Evolutionary conservation across 768 basidiomycete genomes (phyloP).

Genomic region (Mycena epipterygia): DNA sequence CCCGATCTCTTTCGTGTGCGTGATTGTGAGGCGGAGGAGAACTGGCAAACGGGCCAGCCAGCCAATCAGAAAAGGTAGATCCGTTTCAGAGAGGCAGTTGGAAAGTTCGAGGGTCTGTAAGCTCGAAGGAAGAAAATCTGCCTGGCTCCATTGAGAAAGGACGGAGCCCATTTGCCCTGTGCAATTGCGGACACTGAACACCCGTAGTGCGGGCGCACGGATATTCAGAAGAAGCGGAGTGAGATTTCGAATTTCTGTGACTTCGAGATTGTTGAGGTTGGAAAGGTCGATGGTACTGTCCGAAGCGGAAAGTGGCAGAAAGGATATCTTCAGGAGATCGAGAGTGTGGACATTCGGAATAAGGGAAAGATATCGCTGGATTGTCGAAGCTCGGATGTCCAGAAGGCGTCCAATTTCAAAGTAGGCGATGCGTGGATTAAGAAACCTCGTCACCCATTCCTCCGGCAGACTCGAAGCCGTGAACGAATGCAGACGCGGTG

Average conservation of each 20-base stretch:
- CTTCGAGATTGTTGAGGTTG: constrained; percentile 39
- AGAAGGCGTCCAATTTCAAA: constrained; percentile 34
- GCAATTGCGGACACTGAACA: constrained; percentile 38
- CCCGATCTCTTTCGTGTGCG: constrained; percentile 28
- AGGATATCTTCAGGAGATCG: constrained; percentile 29
- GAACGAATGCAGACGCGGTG: constrained; percentile 40
- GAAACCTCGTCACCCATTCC: constrained; percentile 39
- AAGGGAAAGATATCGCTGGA: constrained; percentile 27
- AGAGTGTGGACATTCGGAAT: constrained; percentile 39
- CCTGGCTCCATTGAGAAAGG: constrained; percentile 47
- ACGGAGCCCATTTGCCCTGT: constrained; percentile 34
- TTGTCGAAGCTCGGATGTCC: constrained; percentile 10
- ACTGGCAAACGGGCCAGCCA: constrained; percentile 46
- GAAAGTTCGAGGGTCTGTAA: constrained; percentile 47
- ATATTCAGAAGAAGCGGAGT: constrained; percentile 39
- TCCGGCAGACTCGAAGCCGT: constrained; percentile 29
- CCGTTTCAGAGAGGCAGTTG: constrained; percentile 36
- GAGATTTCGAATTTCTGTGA: constrained; percentile 32
- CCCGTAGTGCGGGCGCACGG: constrained; percentile 40
- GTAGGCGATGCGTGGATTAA: constrained; percentile 43
- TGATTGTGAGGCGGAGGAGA: constrained; percentile 43
- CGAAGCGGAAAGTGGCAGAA: constrained; percentile 13
- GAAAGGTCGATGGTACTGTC: constrained; percentile 27
- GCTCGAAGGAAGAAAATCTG: constrained; percentile 35
- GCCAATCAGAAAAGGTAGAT: constrained; percentile 45